These are phyloP conservation scores for Balansia obtecta DNA, from an alignment of 2,329 filamentous ascomycete genomes.

Conservation along the genomic window DNA sequence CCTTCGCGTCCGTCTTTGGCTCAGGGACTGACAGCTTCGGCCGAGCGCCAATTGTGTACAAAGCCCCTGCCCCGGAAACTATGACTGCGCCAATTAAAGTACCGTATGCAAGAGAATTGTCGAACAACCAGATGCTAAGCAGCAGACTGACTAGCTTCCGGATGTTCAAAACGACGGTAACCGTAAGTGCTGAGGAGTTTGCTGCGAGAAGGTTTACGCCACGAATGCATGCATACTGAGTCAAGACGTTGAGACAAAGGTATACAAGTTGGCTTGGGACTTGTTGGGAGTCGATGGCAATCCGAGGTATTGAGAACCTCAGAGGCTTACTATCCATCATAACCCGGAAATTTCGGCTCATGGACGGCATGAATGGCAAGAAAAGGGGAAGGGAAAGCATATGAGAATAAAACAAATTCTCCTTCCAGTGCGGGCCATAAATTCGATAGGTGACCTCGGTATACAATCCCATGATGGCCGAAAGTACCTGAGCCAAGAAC, in stretches of 20 bases:
- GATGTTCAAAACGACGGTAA: conserved; percentile 93
- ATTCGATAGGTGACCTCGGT: conserved; percentile 79
- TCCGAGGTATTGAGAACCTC: conserved; percentile 13
- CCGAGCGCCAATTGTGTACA: conserved; percentile 68
- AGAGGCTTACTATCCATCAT: conserved; percentile 54
- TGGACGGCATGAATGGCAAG: conserved; percentile 53
- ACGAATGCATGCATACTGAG: conserved; percentile 89
- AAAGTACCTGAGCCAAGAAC: conserved; percentile 77
- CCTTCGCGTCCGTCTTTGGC: not conserved
- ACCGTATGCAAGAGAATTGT: conserved; percentile 63
- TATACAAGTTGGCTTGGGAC: conserved; percentile 61
- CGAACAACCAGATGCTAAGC: conserved; percentile 88
- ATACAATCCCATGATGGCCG: conserved; percentile 89
- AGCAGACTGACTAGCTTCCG: conserved; percentile 86
- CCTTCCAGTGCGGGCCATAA: conserved; percentile 84
- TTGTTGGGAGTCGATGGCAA: conserved; percentile 4
- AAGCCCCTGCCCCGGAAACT: conserved; percentile 80
- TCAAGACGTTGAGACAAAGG: conserved; percentile 66
- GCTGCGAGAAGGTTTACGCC: conserved; percentile 92
- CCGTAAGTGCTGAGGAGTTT: conserved; percentile 79
- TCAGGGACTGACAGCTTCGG: conserved; percentile 9
- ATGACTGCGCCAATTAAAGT: conserved; percentile 72
- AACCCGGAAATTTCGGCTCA: conserved; percentile 50
- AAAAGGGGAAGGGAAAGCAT: conserved; percentile 67
- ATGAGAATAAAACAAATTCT: conserved; percentile 91